Percentiles rank a stretch among this genome's conserved stretches.
These are phyloP conservation scores for Malus asiatica DNA, from an alignment of 306 rosid species.

Conservation along the genomic window DNA sequence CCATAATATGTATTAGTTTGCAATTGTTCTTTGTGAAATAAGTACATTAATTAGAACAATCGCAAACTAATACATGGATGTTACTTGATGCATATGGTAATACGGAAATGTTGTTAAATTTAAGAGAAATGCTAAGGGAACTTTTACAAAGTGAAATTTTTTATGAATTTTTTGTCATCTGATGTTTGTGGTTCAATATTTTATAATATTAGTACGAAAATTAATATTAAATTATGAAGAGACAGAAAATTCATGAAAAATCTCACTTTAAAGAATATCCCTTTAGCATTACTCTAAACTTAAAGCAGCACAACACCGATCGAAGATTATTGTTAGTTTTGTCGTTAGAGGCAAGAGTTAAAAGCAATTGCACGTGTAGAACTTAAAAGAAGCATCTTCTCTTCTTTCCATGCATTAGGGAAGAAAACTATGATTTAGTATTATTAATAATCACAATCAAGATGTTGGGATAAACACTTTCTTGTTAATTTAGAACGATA, in stretches of 20 bases:
- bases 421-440: not conserved
- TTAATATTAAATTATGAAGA: rapidly evolving
- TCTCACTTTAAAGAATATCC: rapidly evolving
- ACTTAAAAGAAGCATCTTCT: constrained; percentile 1
- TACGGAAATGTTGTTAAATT: not conserved
- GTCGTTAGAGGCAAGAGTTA: not conserved
- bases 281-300: not conserved
- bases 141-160: too few relatives aligned
- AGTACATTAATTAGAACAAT: too few relatives aligned
- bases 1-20: not conserved
- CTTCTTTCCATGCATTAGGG: constrained; percentile 5
- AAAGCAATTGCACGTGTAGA: not conserved
- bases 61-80: not conserved
- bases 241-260: rapidly evolving
- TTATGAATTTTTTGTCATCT: too few relatives aligned
- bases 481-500: not conserved
- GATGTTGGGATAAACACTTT: not conserved
- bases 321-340: not conserved
- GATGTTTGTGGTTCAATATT: too few relatives aligned
- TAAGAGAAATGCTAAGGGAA: too few relatives aligned
- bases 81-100: not conserved
- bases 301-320: not conserved
- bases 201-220: too few relatives aligned
- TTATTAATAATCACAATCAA: not conserved
- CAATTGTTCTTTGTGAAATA: too few relatives aligned